Base-by-base conservation (phyloP, 1,284 basidiomycete genomes). In the Ustilago crameri region DNA sequence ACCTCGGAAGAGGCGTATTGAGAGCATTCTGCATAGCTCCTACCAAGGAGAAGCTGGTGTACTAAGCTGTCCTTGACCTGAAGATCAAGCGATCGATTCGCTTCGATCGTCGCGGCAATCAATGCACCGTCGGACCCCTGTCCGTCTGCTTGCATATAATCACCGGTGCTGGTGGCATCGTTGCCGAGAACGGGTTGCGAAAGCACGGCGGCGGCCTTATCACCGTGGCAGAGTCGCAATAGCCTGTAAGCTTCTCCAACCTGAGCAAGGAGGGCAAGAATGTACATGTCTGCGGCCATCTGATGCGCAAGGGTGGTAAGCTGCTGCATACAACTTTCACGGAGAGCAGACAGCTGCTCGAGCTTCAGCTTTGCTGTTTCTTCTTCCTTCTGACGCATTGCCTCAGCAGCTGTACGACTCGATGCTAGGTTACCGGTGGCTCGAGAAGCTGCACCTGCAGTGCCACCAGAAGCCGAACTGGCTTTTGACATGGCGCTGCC, bases 171-270 rank as follows among this genome's bases (percentile, higher is more conserved):
- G 15, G 18, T 9, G 18, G 20, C 7, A 9, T 15, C 20, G 20
- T 42, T 22, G 3, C 14, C 32, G 4, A 65, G 35, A 5, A 69
- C 27, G 9, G 58, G 30, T 5, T 24, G 43, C 37, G 38, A 42
- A 26, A 78, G 60, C 27, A 66, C 59, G 17, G 45, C 53, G 12
- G 74, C 67, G 18, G 76, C 75, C 42, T 60, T 59, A 1, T 42
- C 51, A 3, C 75, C 78, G 23, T 70, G 57, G 51, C 67, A 79
- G 22, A 68, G 44, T 8, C 78, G 67, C 51, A 79, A 46, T 37
- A 68, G 55, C 0, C 76, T 63, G 55, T 80, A 80, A 9, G 75
- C 76, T 38, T 78, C 76, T 23, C 69, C 78, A 18, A 80, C 27
- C 17, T 74, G 68, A 9, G 59, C 55, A 37, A 78, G 53, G 17